Evolutionary conservation across 805 yeast species (phyloP), one percentile per base, ranked within the genome.

Genomic region (Saccharomycopsis malanga): DNA sequence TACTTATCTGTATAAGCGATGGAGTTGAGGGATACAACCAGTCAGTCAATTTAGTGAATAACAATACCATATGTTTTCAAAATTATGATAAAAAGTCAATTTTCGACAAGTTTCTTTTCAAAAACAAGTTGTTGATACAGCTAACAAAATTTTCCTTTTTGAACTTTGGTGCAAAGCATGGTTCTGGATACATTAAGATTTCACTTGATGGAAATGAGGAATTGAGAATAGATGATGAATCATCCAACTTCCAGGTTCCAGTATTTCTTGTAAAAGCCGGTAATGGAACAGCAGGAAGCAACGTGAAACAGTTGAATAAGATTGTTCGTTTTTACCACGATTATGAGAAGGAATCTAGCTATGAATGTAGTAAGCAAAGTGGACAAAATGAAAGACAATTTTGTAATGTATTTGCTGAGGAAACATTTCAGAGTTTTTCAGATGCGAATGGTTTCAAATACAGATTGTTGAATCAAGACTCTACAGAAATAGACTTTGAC

Each of bases 41-140:
- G 25, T 4, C 39, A 5, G 44, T 45, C 18, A 23, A 12, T 18
- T 29, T 45, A 15, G 14, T 14, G 21, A 27, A 45, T 39, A 42
- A 45, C 37, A n/a, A 32, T 21, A 43, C 49, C 12, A 12, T 45
- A 15, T 45, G 49, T 24, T 45, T 45, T 37, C 49, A 45, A 39
- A 25, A 45, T 46, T 45, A 45, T 30, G 30, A 27, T 9, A 27
- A 9, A 25, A 29, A 34, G 10, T n/a, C 49, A 7, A 40, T 45
- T 2, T n/a, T 42, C 32, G 39, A 30, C 12, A 40, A 42, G 34
- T 44, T 45, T 32, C 27, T 45, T 22, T 45, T 45, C 21, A 20
- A 22, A 23, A 45, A 45, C 49, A 29, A 29, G 20, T 42, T 42
- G 7, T 22, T 42, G n/a, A 21, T 30, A 10, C 21, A 29, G 6